Evolutionary conservation across 768 basidiomycete genomes (phyloP), one percentile per base, ranked within the genome.

Genomic region (Termitomyces sp.): DNA sequence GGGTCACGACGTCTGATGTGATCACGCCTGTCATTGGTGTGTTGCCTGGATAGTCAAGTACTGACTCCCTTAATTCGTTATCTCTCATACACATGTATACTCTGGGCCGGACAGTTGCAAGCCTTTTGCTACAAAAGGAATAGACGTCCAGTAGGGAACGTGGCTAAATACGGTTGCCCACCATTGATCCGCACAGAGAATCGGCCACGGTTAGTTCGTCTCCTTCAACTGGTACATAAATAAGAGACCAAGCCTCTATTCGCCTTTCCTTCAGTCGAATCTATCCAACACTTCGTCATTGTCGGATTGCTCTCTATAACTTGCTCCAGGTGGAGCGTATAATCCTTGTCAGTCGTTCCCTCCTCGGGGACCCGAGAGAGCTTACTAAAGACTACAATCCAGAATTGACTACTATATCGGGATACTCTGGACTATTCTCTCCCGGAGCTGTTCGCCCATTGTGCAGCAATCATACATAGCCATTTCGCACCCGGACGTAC

Each of bases 1-100:
- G 5, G 7, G 47, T 58, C 57, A 45, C 27, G 26, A 32, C 36
- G 12, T 47, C 27, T 57, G 57, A 58, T 43, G 57, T 58, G 57
- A 58, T 53, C 52, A 48, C 34, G n/a, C 22, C 51, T 58, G 45
- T 44, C 36, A 32, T 47, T 45, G 20, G 24, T 36, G 24, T 13
- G 30, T 20, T 43, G 22, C n/a, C 33, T 3, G 51, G 34, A 22
- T 22, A 48, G 48, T 34, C 48, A 24, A 34, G 26, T 26, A 39
- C 55, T 55, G 45, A 47, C 34, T 24, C 0, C 9, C 14, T 18
- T 50, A n/a, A n/a, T 18, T 10, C 10, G 22, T 14, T 27, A 46
- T 18, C 45, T 46, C 22, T 44, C 43, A 44, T 44, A 24, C 14
- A 16, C 26, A 30, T 39, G 54, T 24, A 24, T 33, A 55, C 34